Evolutionary conservation across 805 yeast species (phyloP), one percentile per base, ranked within the genome.

Genomic region (Myxozyma neglecta): DNA sequence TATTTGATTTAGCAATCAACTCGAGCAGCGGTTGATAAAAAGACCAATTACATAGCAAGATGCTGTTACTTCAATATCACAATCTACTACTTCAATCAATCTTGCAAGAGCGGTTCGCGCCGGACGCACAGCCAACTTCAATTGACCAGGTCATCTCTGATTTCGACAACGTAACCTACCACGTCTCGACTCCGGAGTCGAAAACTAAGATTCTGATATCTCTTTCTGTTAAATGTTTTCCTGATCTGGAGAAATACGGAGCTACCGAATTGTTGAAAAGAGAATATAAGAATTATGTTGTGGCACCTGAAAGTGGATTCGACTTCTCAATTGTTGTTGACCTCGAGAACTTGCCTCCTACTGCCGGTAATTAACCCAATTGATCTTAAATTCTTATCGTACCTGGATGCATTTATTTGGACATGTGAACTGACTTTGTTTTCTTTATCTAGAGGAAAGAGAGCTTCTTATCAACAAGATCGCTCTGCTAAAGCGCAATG

Each of bases 111-210:
- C 83, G 91, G 54, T 77, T 89, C 56, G 73, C 78, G 29, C 80
- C 83, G 2, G 73, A 81, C 53, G 76, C 84, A 6, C 64, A 60
- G 36, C 60, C 68, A 42, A 55, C 64, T 18, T 24, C 68, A 32
- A 79, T 90, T 65, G 97, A 94, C 76, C 84, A 97, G 74, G 85
- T 93, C 64, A 84, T 94, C 65, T 87, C 96, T 44, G 99, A 94
- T 78, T 94, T 94, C 70, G 99, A 94, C 75, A 90, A 90, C 77
- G 96, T 97, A 53, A 89, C 94, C 36, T 92, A 89, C 76, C 98
- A 93, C 75, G 80, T 94, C 64, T 87, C 96, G 52, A 93, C 96
- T n/a, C 89, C 92, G 1, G 91, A 86, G 68, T 79, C 84, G 63
- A 89, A 87, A 76, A 74, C 85, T 40, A 70, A 82, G 72, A 75